These are phyloP conservation scores for Pseudonectria foliicola DNA, from an alignment of 2,329 filamentous ascomycete genomes.

Conservation along the genomic window DNA sequence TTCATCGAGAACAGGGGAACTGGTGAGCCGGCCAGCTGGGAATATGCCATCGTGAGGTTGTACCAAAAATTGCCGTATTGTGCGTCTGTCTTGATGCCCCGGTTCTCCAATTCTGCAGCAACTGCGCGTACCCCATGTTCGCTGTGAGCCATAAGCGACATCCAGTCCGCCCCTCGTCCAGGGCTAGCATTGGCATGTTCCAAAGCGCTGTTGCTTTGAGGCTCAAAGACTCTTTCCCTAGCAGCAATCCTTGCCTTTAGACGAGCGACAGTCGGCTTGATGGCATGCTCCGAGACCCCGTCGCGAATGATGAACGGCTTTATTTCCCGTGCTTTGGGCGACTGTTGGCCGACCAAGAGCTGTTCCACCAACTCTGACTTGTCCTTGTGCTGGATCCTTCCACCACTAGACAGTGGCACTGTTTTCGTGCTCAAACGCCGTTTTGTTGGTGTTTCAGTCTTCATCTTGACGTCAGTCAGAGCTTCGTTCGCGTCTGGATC, in stretches of 20 bases:
- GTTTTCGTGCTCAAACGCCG: background rate
- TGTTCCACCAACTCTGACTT: background rate
- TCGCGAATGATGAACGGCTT: constrained; percentile 16
- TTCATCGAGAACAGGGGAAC: constrained; percentile 19
- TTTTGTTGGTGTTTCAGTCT: background rate
- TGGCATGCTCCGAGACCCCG: constrained; percentile 16
- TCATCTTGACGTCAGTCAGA: background rate
- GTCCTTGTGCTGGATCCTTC: too few species aligned
- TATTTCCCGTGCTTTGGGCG: constrained; percentile 6
- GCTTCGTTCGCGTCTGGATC: background rate
- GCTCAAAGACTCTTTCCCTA: constrained; percentile 5
- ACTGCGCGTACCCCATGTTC: constrained; percentile 7
- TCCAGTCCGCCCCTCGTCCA: constrained; percentile 12
- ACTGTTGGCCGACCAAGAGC: background rate
- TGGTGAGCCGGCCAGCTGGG: constrained; percentile 9
- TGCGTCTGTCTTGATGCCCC: constrained; percentile 8
- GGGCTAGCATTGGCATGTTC: constrained; percentile 4
- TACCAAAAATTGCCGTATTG: constrained; percentile 19
- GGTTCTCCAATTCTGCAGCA: constrained; percentile 10
- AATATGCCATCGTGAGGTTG: constrained; percentile 17
- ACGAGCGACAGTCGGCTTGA: constrained; percentile 14
- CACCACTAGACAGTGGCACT: too few species aligned
- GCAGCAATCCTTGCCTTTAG: constrained; percentile 14
- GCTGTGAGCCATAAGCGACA: constrained; percentile 1
- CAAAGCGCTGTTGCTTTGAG: background rate